Evolutionary conservation across 441 rosid genomes (phyloP).

Genomic region (Pelargonium australe): DNA sequence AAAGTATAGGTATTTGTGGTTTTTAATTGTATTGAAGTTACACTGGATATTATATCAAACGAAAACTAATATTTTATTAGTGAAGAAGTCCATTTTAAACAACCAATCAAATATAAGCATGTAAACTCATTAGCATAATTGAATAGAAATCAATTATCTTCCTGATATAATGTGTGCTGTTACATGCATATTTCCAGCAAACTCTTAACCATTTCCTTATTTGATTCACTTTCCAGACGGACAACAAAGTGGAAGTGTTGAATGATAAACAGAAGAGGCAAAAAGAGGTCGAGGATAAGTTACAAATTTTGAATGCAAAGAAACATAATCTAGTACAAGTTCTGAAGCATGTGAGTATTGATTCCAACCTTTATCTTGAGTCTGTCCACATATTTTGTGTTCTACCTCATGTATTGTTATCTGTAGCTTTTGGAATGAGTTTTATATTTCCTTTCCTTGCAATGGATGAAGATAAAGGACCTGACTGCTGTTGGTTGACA

Average conservation of each 20-base stretch:
- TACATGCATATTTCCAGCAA: not conserved
- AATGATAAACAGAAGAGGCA: constrained; percentile 45
- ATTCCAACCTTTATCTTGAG: not conserved
- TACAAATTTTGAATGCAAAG: constrained; percentile 60
- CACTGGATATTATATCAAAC: no score
- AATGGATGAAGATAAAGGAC: not conserved
- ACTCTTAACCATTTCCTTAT: constrained; percentile 6
- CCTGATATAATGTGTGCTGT: not conserved
- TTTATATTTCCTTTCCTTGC: not conserved
- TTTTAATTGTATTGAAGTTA: no score
- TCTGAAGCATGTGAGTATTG: constrained; percentile 59
- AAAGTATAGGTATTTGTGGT: no score
- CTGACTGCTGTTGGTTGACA: constrained; percentile 23
- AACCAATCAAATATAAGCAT: no score
- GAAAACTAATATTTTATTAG: no score
- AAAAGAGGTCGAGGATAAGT: constrained; percentile 59
- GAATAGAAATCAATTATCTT: not conserved
- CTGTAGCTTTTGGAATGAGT: not conserved
- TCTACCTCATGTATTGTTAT: not conserved
- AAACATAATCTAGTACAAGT: constrained; percentile 80
- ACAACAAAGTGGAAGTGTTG: constrained; percentile 24
- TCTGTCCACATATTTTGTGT: not conserved
- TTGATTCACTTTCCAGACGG: constrained; percentile 26
- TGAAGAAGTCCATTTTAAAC: no score
- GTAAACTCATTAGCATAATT: not conserved